Conservation (phyloP, 495 filamentous ascomycete genomes). For the Bombardia bombarda region DNA sequence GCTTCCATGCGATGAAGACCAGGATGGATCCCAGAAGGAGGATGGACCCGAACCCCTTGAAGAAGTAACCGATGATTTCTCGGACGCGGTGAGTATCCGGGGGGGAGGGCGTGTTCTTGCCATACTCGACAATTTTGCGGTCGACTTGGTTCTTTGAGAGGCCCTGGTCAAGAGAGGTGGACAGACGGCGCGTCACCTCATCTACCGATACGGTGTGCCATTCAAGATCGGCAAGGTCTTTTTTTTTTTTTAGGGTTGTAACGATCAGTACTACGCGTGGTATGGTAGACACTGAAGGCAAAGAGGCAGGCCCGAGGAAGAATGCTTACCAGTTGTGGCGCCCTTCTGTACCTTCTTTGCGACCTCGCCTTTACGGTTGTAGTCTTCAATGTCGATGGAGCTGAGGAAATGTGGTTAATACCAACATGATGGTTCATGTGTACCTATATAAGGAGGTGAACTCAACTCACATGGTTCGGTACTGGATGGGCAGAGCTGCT, state of each 20-base stretch:
- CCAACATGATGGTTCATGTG: neutral
- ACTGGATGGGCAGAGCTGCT: constrained; percentile 44
- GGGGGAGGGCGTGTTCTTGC: constrained; percentile 49
- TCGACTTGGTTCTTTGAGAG: constrained; percentile 14
- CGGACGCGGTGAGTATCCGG: constrained; percentile 48
- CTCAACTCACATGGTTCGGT: constrained; percentile 39
- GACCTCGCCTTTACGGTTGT: constrained; percentile 31
- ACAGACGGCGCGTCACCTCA: constrained; percentile 47
- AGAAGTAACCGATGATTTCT: constrained; percentile 59
- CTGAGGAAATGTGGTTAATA: too few relatives aligned
- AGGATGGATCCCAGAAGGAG: constrained; percentile 55
- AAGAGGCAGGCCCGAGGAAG: too few relatives aligned
- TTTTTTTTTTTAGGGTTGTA: too few relatives aligned
- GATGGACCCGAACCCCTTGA: constrained; percentile 60
- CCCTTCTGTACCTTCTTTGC: constrained; percentile 33
- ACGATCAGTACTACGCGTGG: too few relatives aligned
- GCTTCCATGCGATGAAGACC: constrained; percentile 62
- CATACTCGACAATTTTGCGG: constrained; percentile 9
- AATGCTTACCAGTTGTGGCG: constrained; percentile 31
- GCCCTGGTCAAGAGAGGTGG: constrained; percentile 30
- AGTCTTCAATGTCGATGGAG: constrained; percentile 47
- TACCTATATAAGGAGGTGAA: neutral
- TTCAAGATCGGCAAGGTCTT: constrained; percentile 33
- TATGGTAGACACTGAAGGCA: neutral
- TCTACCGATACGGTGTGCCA: constrained; percentile 35